Percentiles rank a stretch among this genome's conserved stretches.
Evolutionary conservation across 129 eudicot species (phyloP).

Genomic region (carrot (Daucus carota)): DNA sequence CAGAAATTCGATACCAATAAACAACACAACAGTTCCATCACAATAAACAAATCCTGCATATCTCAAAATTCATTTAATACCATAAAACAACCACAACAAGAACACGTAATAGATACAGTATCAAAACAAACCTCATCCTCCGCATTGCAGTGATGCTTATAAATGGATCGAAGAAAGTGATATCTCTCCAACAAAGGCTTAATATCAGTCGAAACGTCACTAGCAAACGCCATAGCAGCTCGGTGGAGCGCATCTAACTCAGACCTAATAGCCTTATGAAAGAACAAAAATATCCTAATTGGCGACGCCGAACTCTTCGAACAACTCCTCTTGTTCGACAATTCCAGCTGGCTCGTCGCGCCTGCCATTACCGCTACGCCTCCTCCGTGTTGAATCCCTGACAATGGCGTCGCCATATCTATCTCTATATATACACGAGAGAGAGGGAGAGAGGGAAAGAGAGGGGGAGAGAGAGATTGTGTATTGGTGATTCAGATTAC

Average conservation of each 20-base stretch:
- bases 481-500: slow-evolving; percentile 48
- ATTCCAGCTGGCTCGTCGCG: slow-evolving; percentile 42
- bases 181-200: slow-evolving; percentile 70
- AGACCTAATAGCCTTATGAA: slow-evolving; percentile 80
- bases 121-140: slow-evolving; percentile 77
- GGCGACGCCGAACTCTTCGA: slow-evolving; percentile 57
- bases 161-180: slow-evolving; percentile 76
- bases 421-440: background rate
- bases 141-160: slow-evolving; percentile 96
- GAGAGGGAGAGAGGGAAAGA: background rate
- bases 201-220: slow-evolving; percentile 52
- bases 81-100: background rate
- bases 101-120: background rate
- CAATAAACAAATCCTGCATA: background rate
- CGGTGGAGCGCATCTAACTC: slow-evolving; percentile 82
- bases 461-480: background rate
- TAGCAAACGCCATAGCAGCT: slow-evolving; percentile 66
- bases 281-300: slow-evolving; percentile 71
- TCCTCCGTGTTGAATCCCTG: slow-evolving; percentile 59
- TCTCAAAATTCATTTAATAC: background rate
- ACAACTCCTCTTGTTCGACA: slow-evolving; percentile 24
- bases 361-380: slow-evolving; percentile 60
- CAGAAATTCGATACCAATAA: background rate
- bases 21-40: background rate
- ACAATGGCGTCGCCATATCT: slow-evolving; percentile 87